Conservation (phyloP, 371 early-diverging fungal genomes). For the Mucor saturninus region DNA sequence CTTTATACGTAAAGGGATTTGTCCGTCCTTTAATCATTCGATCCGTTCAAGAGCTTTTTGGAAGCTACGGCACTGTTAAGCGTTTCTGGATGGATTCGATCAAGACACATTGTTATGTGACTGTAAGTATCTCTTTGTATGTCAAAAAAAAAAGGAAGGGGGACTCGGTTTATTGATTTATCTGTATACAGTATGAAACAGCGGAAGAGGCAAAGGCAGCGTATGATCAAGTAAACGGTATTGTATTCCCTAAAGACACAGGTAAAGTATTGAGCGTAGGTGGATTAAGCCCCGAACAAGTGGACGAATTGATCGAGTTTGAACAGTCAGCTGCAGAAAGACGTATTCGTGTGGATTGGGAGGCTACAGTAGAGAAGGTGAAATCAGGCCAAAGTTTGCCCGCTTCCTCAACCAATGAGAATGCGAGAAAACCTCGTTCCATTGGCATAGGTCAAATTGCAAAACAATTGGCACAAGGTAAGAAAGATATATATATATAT, state of each 20-base stretch:
- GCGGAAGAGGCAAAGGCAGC: slow-evolving; percentile 59
- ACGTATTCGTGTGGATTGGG: slow-evolving; percentile 49
- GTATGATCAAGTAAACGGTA: slow-evolving; percentile 56
- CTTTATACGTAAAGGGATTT: slow-evolving; percentile 76
- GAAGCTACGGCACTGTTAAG: slow-evolving; percentile 67
- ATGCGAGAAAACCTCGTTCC: slow-evolving; percentile 28
- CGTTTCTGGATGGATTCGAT: slow-evolving; percentile 86
- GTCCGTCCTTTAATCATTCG: slow-evolving; percentile 75
- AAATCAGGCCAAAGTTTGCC: slow-evolving; percentile 21
- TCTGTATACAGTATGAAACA: slow-evolving; percentile 55
- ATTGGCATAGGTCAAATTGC: slow-evolving; percentile 46
- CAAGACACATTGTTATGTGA: slow-evolving; percentile 85
- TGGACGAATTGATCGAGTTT: slow-evolving; percentile 58
- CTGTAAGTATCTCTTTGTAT: slow-evolving; percentile 45
- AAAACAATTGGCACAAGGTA: slow-evolving; percentile 48
- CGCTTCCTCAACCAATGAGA: slow-evolving; percentile 25
- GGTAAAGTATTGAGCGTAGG: slow-evolving; percentile 66
- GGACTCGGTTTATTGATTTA: neutral
- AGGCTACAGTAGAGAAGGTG: slow-evolving; percentile 29
- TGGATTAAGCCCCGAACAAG: slow-evolving; percentile 60
- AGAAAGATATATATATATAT: neutral
- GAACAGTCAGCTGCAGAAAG: slow-evolving; percentile 64
- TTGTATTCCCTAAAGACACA: slow-evolving; percentile 70
- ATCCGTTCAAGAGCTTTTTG: slow-evolving; percentile 66
- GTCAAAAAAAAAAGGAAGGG: neutral